These are phyloP conservation scores for Kwoniella dejecticola DNA, from an alignment of 768 basidiomycete genomes.

Conservation along the genomic window DNA sequence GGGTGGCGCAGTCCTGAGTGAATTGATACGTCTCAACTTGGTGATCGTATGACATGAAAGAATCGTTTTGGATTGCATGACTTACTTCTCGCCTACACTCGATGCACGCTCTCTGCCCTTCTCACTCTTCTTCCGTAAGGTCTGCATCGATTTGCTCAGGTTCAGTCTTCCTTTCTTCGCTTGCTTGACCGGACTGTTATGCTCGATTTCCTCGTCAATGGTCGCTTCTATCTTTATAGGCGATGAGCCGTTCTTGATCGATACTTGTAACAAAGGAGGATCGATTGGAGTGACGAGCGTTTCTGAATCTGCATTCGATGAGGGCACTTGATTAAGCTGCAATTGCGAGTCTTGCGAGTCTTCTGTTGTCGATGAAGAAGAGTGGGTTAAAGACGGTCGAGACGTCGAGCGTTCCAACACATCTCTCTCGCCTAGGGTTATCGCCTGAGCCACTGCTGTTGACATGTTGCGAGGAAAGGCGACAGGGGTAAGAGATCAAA, in stretches of 20 bases:
- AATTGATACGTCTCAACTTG: not conserved
- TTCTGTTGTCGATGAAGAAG: slow-evolving; percentile 9
- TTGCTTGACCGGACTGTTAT: slow-evolving; percentile 9
- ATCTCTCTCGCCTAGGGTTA: not conserved
- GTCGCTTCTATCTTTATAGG: slow-evolving; percentile 11
- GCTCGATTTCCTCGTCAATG: slow-evolving; percentile 8
- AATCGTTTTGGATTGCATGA: not conserved
- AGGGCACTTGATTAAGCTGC: slow-evolving; percentile 6
- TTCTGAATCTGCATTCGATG: slow-evolving; percentile 7
- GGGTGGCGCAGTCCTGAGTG: not conserved
- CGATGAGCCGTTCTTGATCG: slow-evolving; percentile 9
- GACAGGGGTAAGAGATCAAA: too few species aligned
- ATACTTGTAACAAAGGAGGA: slow-evolving; percentile 9
- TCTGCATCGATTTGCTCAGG: slow-evolving; percentile 34
- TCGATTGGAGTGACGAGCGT: slow-evolving; percentile 16
- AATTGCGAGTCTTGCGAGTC: slow-evolving; percentile 11
- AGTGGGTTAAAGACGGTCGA: not conserved
- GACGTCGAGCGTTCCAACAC: not conserved
- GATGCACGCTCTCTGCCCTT: slow-evolving; percentile 21
- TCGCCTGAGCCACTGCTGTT: not conserved
- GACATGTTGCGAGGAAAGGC: not conserved
- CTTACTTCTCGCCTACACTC: slow-evolving; percentile 24
- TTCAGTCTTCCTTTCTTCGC: slow-evolving; percentile 23
- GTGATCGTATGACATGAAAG: not conserved
- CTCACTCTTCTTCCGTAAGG: slow-evolving; percentile 20